A percentile compares a stretch with the other conserved stretches of the same genome.
phyloP scores from a whole-genome alignment of 768 basidiomycete genomes.

The Leccinellum albellum region DNA sequence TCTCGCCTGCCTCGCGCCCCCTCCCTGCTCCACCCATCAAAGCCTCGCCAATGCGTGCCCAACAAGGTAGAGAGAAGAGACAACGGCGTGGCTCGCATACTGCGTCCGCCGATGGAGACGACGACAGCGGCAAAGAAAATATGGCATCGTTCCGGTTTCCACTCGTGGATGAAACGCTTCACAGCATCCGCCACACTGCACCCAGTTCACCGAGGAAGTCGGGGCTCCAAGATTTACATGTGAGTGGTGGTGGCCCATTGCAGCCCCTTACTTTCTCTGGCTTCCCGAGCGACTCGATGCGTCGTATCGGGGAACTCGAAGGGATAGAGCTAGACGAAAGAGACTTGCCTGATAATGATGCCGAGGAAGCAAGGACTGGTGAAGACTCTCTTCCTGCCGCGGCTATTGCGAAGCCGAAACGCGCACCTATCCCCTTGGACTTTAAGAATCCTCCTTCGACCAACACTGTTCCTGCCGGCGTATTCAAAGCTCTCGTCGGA shows the following conservation, averaged over 20 bases:
- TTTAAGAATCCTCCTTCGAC: constrained; percentile 62
- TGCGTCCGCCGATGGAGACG: constrained; percentile 33
- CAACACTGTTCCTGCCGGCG: constrained; percentile 79
- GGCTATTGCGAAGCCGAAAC: constrained; percentile 41
- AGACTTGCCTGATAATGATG: constrained; percentile 4
- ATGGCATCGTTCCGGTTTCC: constrained; percentile 82
- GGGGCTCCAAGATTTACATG: constrained; percentile 21
- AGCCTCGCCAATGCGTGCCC: constrained; percentile 20
- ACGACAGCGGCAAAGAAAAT: constrained; percentile 52
- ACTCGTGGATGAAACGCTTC: constrained; percentile 45
- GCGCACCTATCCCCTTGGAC: constrained; percentile 76
- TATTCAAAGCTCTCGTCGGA: constrained; percentile 74
- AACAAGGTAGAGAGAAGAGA: constrained; percentile 80
- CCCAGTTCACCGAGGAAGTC: constrained; percentile 37
- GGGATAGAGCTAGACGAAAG: constrained; percentile 10
- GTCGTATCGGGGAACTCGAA: constrained; percentile 10
- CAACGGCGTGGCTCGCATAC: constrained; percentile 53
- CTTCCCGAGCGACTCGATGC: constrained; percentile 43
- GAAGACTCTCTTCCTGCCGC: constrained; percentile 14
- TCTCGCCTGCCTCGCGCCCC: constrained; percentile 34
- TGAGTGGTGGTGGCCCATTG: constrained; percentile 17
- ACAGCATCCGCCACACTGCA: constrained; percentile 45
- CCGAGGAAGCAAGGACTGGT: constrained; percentile 13
- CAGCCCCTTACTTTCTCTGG: constrained; percentile 63
- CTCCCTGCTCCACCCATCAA: constrained; percentile 36